Base-by-base conservation (phyloP, 164 flowering plant genomes). In the Vitis rupestris region DNA sequence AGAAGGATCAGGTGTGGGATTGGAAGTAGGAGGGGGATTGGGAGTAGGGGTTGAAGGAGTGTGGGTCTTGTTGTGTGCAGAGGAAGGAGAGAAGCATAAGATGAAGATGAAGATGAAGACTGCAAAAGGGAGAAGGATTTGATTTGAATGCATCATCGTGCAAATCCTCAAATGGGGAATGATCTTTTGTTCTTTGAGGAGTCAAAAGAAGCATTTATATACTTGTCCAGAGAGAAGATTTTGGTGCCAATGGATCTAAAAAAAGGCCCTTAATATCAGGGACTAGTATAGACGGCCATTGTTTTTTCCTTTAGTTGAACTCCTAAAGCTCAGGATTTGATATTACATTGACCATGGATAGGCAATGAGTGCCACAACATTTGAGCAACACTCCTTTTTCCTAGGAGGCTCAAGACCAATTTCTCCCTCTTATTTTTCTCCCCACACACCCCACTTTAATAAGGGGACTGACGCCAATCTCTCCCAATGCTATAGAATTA, bases 11-110 rank as follows among this genome's bases (percentile, higher is more conserved):
- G 11, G 30, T n/a, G 15, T 37, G 44, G 30, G 13, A 13, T 23
- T 23, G 27, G 27, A 17, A 58, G 51, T 10, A 27, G 44, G 7
- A 37, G 44, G 44, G 7, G 44, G 44, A 37, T 3, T 37, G 55
- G 13, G 9, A 37, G 44, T 37, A 37, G 44, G 4, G 44, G 0
- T 37, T 37, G 4, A 64, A 64, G 14, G 5, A 48, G 57, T 12
- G 56, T 55, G 15, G 50, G 29, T 54, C 16, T 70, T 70, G 64
- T 64, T 19, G 52, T 71, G 74, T 30, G 69, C 74, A n/a, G 30
- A 59, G 50, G 69, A 23, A 30, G 69, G 61, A 10, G 59, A 17
- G 30, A 71, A 14, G 48, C 10, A 65, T 23, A 37, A 37, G 4
- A 37, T 37, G 6, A 50, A 23, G 59, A 71, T 50, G 37, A 71